Base-by-base conservation (phyloP, 805 yeast genomes). In the Wickerhamia fluorescens region DNA sequence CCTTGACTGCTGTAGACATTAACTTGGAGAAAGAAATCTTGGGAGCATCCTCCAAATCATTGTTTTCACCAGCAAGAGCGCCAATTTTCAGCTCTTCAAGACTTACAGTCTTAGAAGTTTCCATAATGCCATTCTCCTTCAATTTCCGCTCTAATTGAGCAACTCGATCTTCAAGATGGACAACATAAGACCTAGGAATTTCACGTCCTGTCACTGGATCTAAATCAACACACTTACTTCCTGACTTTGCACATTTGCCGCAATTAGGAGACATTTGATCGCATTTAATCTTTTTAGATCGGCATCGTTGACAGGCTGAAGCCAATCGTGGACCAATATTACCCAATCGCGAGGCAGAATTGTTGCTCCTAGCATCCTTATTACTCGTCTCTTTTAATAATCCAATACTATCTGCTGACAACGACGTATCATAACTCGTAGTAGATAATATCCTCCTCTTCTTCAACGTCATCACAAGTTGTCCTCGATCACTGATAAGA, bases 121-220 rank as follows among this genome's bases (percentile, higher is more conserved):
- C 20, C 9, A 10, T 8, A 7, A 18, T 7, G 7, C 10, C 20
- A 7, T 8, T 8, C 9, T 53, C 56, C 33, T 53, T 50, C 16
- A 84, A 48, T 34, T 65, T 57, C 5, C 45, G 42, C 48, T 82
- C 84, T 35, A 86, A 56, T n/a, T 57, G 55, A 6, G 65, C 61
- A 2, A 85, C 61, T 20, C 76, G 58, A 32, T 74, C 77, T 47
- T 86, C 96, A 34, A 86, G 57, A 41, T 77, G 79, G 13, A 74
- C 68, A 3, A 85, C 73, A 45, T 82, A 81, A 3, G 86, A 80
- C 21, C 96, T 59, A 1, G 96, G 94, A 1, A 86, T 74, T 40
- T 81, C 86, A 31, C 94, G 62, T 0, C 95, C 94, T 0, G 95
- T 84, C 5, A 87, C 85, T 0, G 94, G 87, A 49, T 88, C 96